Base-by-base conservation (phyloP, 2,329 filamentous ascomycete genomes). In the Cladosporium colombiae region DNA sequence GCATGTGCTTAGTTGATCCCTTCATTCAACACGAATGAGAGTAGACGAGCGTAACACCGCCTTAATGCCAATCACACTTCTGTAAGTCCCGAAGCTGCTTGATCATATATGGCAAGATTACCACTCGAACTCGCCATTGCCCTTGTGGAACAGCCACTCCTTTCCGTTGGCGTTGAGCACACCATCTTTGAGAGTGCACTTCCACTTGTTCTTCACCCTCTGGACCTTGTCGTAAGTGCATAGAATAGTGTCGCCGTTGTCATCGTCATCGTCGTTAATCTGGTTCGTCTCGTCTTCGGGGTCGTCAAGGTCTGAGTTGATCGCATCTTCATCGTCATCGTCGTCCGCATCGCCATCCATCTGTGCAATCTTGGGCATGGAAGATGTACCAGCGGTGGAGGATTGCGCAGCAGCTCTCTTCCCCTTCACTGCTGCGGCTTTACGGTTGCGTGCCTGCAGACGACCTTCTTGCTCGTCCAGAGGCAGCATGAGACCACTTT, bases 181-280 rank as follows among this genome's bases (percentile, higher is more conserved):
- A 23, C 95, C 95, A 74, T 99, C 95, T 82, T 98, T 98, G 69
- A 99, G 88, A 1, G 92, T 93, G 81, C 95, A 99, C 91, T 99
- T 99, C 91, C 91, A 81, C 74, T 77, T 99, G 82, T 98, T 99
- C 88, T 99, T 99, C 74, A 98, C 95, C 57, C 95, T 87, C 81
- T 98, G 94, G 11, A 99, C 95, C 83, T 99, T 99, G 83, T 99
- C 95, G 77, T 99, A 99, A 77, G 96, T 97, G 83, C 95, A 99
- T 49, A 99, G 88, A 91, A 99, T 98, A 70, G 91, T 86, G 40
- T 89, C 87, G 52, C 96, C 93, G 67, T 96, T 92, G 16, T 93
- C 91, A 60, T 95, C 93, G 37, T 95, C 92, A 27, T 94, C 91
- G 27, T 95, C 92, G 21, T 78, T 75, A 60, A 72, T 72, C 64